Evolutionary conservation across 1,284 basidiomycete species (phyloP).

Genomic region (Moniliophthora roreri): DNA sequence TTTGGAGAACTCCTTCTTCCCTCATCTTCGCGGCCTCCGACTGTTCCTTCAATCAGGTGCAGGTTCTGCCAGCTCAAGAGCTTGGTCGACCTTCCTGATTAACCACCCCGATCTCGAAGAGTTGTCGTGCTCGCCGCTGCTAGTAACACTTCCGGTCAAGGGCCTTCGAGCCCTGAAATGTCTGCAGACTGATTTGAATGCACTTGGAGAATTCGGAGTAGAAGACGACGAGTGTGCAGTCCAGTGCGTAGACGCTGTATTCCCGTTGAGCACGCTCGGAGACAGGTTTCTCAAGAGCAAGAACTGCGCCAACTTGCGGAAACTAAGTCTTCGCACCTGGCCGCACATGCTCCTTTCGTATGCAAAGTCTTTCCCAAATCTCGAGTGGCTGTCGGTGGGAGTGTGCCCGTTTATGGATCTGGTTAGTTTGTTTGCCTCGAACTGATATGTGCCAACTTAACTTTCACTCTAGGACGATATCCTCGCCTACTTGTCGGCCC

Average conservation of each 20-base stretch:
- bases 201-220: not conserved
- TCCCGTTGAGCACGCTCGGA: slow-evolving; percentile 1
- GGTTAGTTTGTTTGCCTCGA: slow-evolving; percentile 19
- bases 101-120: slow-evolving; percentile 42
- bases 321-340: not conserved
- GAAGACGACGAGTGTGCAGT: not conserved
- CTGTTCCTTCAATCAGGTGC: slow-evolving; percentile 38
- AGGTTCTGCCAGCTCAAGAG: slow-evolving; percentile 28
- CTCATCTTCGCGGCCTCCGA: slow-evolving; percentile 35
- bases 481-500: slow-evolving; percentile 36
- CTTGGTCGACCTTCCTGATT: slow-evolving; percentile 36
- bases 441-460: slow-evolving; percentile 1
- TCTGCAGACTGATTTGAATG: slow-evolving; percentile 27
- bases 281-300: not conserved
- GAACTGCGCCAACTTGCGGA: not conserved
- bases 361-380: slow-evolving; percentile 33
- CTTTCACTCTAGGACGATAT: slow-evolving; percentile 29
- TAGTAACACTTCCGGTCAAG: slow-evolving; percentile 21
- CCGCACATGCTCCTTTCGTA: slow-evolving; percentile 15
- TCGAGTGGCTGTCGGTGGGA: slow-evolving; percentile 33
- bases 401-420: slow-evolving; percentile 16
- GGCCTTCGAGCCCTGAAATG: slow-evolving; percentile 37
- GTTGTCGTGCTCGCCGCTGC: slow-evolving; percentile 40
- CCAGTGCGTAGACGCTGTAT: not conserved
- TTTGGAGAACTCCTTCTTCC: slow-evolving; percentile 35